Base-by-base conservation (phyloP, 768 basidiomycete species). In the Saitozyma podzolica region DNA sequence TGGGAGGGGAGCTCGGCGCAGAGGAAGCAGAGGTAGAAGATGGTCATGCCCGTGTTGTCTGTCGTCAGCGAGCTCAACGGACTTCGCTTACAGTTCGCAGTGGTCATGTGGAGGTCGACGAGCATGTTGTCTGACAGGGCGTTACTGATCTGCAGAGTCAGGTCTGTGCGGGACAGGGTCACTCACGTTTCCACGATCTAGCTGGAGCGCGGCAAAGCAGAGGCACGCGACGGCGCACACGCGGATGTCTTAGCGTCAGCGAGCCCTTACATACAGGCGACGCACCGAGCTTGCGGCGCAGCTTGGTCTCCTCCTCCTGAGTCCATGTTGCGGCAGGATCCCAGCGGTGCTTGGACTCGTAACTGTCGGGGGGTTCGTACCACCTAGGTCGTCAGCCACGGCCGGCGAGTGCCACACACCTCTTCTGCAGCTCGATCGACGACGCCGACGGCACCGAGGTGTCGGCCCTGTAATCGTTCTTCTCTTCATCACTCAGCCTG, bases 51-150 rank as follows among this genome's bases (percentile, higher is more conserved):
- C 19, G 50, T 59, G 49, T 69, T 66, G 52, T 66, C 62, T 64
- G 29, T 9, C 43, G n/a, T n/a, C n/a, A n/a, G n/a, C n/a, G n/a
- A n/a, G n/a, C 14, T 16, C 5, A 40, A 16, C 14, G 16, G 39
- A n/a, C 14, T 59, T 40, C 0, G 56, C 63, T 64, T 45, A 61
- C 64, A 67, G 19, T 74, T 56, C 49, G 67, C 66, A 0, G 73
- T 74, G 9, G 64, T 70, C 62, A 74, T 47, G 7, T 58, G 45
- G 9, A 74, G 52, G 50, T 74, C 70, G 3, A 20, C 50, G 13
- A 74, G 58, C 56, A 74, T 56, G 45, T 66, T 66, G 56, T 74
- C 72, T 6, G 69, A 69, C 11, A 71, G 53, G 1, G 72, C 70
- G 42, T 67, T 67, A 17, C 50, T 50, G 59, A 74, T 72, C 70